Conservation (phyloP, 441 rosid species). For the Geranium incanum region DNA sequence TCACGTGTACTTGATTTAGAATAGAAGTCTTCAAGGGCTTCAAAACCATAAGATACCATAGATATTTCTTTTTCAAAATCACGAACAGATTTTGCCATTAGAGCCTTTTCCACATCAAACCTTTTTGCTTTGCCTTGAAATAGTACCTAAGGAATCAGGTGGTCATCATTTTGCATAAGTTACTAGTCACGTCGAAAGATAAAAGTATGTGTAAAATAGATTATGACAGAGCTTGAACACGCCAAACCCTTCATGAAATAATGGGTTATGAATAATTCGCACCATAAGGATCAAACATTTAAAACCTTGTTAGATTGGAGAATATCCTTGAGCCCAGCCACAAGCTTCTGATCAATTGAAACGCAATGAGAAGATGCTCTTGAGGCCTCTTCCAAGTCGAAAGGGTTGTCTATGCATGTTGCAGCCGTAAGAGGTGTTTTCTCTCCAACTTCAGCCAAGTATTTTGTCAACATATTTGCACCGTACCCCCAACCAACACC, state of each 20-base stretch:
- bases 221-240: slow-evolving; percentile 7
- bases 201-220: slow-evolving; percentile 7
- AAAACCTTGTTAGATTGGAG: slow-evolving; percentile 78
- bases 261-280: slow-evolving; percentile 14
- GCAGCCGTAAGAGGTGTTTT: slow-evolving; percentile 83
- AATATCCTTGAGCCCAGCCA: slow-evolving; percentile 68
- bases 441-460: slow-evolving; percentile 84
- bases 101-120: slow-evolving; percentile 81
- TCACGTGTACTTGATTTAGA: slow-evolving; percentile 59
- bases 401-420: slow-evolving; percentile 86
- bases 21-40: slow-evolving; percentile 74
- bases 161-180: slow-evolving; percentile 23
- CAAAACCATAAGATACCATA: slow-evolving; percentile 80
- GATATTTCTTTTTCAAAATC: slow-evolving; percentile 89
- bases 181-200: slow-evolving; percentile 17
- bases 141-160: slow-evolving; percentile 45
- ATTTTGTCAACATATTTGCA: slow-evolving; percentile 86
- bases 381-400: slow-evolving; percentile 89
- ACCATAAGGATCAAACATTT: slow-evolving; percentile 13
- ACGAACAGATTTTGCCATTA: slow-evolving; percentile 69
- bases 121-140: slow-evolving; percentile 82
- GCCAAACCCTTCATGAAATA: slow-evolving; percentile 9
- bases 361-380: slow-evolving; percentile 45
- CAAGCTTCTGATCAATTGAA: slow-evolving; percentile 53
- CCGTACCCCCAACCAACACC: slow-evolving; percentile 90